Evolutionary conservation across 129 eudicot species (phyloP).

Genomic region (Lactuca sativa): DNA sequence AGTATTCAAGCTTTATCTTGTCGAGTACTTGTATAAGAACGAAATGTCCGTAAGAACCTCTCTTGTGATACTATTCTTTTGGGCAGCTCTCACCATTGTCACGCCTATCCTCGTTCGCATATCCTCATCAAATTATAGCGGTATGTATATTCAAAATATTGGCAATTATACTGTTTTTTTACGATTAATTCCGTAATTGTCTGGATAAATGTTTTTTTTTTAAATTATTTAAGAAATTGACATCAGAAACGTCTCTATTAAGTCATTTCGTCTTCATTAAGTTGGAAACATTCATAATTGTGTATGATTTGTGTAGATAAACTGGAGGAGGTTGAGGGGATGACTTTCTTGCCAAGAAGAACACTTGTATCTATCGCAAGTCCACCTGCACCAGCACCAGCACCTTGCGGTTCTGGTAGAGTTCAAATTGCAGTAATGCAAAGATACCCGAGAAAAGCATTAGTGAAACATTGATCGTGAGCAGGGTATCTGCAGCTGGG

Average conservation of each 20-base stretch:
- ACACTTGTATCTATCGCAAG: constrained; percentile 35
- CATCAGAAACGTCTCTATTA: background rate
- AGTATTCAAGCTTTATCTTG: constrained; percentile 10
- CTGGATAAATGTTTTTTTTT: background rate
- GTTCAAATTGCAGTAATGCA: background rate
- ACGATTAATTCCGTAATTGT: background rate
- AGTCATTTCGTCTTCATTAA: no score
- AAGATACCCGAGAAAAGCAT: constrained; percentile 18
- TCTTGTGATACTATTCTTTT: constrained; percentile 58
- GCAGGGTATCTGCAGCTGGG: background rate
- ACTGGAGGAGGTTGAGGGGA: background rate
- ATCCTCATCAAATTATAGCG: constrained; percentile 41
- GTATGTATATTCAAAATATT: constrained; percentile 24
- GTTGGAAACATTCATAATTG: background rate
- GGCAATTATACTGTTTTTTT: background rate
- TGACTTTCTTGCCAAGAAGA: constrained; percentile 42
- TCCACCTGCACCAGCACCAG: constrained; percentile 31
- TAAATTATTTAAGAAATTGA: background rate
- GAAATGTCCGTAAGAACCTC: constrained; percentile 54
- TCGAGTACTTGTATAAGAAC: constrained; percentile 13
- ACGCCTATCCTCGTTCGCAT: constrained; percentile 62
- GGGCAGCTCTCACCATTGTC: constrained; percentile 67
- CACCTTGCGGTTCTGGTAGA: constrained; percentile 8
- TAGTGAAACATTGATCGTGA: background rate
- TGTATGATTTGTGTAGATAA: constrained; percentile 36